A percentile compares a stretch with the other conserved stretches of the same genome.
phyloP scores from a whole-genome alignment of 768 basidiomycete species.

The Crepidotus variabilis region DNA sequence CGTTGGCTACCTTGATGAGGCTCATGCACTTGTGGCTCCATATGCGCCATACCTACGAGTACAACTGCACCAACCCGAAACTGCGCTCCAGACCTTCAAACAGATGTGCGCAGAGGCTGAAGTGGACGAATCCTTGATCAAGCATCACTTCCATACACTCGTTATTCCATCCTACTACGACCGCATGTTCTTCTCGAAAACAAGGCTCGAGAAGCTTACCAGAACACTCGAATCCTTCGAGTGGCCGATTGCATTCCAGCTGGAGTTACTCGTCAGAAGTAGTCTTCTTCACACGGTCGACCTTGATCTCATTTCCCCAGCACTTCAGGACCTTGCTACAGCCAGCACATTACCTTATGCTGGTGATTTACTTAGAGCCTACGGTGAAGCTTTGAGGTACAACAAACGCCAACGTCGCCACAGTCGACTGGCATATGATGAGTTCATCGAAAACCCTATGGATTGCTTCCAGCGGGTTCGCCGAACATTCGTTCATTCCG shows the following conservation, averaged over 20 bases:
- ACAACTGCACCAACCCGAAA: background rate
- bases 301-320: conserved; percentile 36
- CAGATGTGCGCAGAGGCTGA: background rate
- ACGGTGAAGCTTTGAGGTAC: conserved; percentile 26
- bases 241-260: conserved; percentile 56
- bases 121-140: background rate
- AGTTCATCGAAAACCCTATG: background rate
- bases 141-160: background rate
- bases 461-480: background rate
- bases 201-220: background rate
- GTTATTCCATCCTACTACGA: background rate
- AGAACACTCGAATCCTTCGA: conserved; percentile 30
- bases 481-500: background rate
- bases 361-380: conserved; percentile 9
- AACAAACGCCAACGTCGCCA: conserved; percentile 20
- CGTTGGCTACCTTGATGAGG: background rate
- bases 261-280: conserved; percentile 41
- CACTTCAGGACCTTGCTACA: conserved; percentile 18
- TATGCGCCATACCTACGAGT: background rate
- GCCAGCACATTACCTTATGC: background rate
- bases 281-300: conserved; percentile 45
- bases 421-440: conserved; percentile 5
- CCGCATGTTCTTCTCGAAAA: background rate
- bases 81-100: background rate
- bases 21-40: background rate